Evolutionary conservation across 768 basidiomycete species (phyloP), one percentile per base, ranked within the genome.

Genomic region (Lentinula sp.): DNA sequence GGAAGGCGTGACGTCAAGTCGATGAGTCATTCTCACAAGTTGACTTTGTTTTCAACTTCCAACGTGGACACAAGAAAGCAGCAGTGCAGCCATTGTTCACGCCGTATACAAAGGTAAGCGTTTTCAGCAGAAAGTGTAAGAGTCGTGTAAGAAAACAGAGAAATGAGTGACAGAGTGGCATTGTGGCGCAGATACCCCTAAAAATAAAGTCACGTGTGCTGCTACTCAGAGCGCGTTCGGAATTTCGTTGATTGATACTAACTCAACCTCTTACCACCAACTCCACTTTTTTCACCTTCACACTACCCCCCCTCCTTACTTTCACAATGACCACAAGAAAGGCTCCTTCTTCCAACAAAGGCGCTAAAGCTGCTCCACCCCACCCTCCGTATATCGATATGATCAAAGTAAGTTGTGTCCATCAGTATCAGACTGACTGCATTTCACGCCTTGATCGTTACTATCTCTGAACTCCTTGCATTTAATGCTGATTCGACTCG

Each of bases 311-410:
- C 58, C 23, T 42, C 40, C 5, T 23, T 8, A 16, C 39, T 54
- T 13, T 50, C 48, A 64, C 67, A 61, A 73, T 72, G 70, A 76
- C 74, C 67, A 64, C 74, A 54, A 63, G 70, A 37, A 70, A 72
- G 66, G 73, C 72, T 61, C 66, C 77, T 67, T 64, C 79, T 62
- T 65, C 76, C 50, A 83, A 79, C 75, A 86, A 84, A 70, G 65
- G 80, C 39, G 71, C 80, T 70, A 84, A 81, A 73, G 66, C 75
- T 39, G 70, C 77, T 18, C 66, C 77, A 52, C 71, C 80, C 45
- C 85, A 87, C 66, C 86, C 86, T 11, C 70, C 80, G 61, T 88
- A 86, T 85, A 72, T 81, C 51, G 85, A 91, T 59, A 91, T 91
- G 89, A 90, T 91, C 73, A 90, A 89, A 80, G 89, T 88, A 67